A percentile compares a stretch with the other conserved stretches of the same genome.
These are phyloP conservation scores for Pichia pseudocactophila DNA, from an alignment of 805 yeast species.

Conservation along the genomic window DNA sequence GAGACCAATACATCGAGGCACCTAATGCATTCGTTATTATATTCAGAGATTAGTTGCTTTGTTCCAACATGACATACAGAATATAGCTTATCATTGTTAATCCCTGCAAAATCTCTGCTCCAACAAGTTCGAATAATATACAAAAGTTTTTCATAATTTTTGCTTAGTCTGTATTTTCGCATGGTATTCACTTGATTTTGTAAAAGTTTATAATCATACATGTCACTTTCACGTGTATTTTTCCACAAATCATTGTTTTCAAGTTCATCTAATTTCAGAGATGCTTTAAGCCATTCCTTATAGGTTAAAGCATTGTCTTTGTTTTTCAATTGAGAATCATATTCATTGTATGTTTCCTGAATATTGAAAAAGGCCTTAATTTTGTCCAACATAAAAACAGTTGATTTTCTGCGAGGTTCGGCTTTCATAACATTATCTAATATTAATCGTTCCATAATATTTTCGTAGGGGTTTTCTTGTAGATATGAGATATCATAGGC, in stretches of 20 bases:
- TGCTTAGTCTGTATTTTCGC: conserved; percentile 44
- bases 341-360: background rate
- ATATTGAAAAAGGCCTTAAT: no score
- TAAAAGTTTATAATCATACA: conserved; percentile 67
- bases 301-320: conserved; percentile 40
- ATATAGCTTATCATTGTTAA: conserved; percentile 74
- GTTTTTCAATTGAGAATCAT: conserved; percentile 11
- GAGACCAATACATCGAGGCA: conserved; percentile 34
- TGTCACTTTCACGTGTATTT: conserved; percentile 42
- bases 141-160: conserved; percentile 53
- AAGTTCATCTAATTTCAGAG: conserved; percentile 54
- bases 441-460: conserved; percentile 19
- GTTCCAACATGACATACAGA: conserved; percentile 80
- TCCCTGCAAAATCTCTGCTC: conserved; percentile 77
- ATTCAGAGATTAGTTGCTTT: conserved; percentile 72
- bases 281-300: conserved; percentile 57
- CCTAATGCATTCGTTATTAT: conserved; percentile 63
- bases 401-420: background rate
- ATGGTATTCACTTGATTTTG: conserved; percentile 44
- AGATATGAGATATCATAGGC: conserved; percentile 14
- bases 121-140: conserved; percentile 78
- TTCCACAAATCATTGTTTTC: conserved; percentile 71
- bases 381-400: background rate
- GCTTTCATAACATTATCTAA: conserved; percentile 3
- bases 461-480: conserved; percentile 21